Conservation (phyloP, 2,329 filamentous ascomycete species). For the Monosporascus sp. region DNA sequence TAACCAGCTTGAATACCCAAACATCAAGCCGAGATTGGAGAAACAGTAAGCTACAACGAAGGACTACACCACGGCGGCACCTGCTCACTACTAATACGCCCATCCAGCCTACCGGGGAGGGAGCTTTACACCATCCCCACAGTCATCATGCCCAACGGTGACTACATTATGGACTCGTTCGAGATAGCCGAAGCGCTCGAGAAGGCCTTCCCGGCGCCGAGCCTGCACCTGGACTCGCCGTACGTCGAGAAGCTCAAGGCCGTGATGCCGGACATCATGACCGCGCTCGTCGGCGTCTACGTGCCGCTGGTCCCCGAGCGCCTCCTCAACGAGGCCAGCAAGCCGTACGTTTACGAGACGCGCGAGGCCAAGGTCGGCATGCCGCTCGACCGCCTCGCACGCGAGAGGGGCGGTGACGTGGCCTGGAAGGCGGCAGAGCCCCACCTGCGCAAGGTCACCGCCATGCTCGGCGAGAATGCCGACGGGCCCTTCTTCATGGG, state of each 20-base stretch:
- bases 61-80: neutral
- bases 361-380: conserved; percentile 45
- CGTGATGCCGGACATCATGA: conserved; percentile 28
- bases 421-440: conserved; percentile 40
- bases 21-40: conserved; percentile 52
- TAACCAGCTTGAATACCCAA: conserved; percentile 54
- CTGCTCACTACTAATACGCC: conserved; percentile 10
- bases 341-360: conserved; percentile 50
- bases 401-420: conserved; percentile 41
- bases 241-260: conserved; percentile 38
- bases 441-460: conserved; percentile 30
- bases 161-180: conserved; percentile 58
- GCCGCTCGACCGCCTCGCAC: conserved; percentile 43
- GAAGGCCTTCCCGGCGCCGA: conserved; percentile 49
- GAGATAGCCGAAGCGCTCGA: conserved; percentile 57
- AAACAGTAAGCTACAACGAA: conserved; percentile 38
- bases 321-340: conserved; percentile 45
- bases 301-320: conserved; percentile 42
- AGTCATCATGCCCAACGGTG: conserved; percentile 40
- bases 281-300: conserved; percentile 33
- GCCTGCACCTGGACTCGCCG: conserved; percentile 51
- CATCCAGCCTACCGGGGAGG: conserved; percentile 39
- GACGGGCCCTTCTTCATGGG: conserved; percentile 59
- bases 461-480: conserved; percentile 46
- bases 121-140: conserved; percentile 26